Evolutionary conservation across 2,329 filamentous ascomycete genomes (phyloP), one percentile per base, ranked within the genome.

Genomic region (Ophiognomonia clavigignenti-juglandacearum): DNA sequence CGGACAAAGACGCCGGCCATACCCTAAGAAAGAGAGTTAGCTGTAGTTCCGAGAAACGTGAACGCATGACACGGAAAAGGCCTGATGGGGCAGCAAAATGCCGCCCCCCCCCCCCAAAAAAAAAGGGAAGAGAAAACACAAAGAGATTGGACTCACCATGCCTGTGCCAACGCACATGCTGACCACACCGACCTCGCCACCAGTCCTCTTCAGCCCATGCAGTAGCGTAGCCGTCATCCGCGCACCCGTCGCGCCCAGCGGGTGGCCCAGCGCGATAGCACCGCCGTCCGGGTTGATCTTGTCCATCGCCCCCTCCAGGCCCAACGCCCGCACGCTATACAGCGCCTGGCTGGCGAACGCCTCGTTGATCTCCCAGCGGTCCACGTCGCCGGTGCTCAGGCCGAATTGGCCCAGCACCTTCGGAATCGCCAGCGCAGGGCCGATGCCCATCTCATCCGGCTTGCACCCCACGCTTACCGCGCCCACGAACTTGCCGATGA

Each of bases 301-400:
- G 56, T 83, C 76, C 69, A 73, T 82, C 55, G 60, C 79, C 59
- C 69, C 63, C 63, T 82, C 82, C 18, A 92, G 69, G 0, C 83
- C 85, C 10, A 93, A 62, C 58, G 81, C 77, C 51, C 88, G 72
- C 38, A 92, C 69, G 57, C 85, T 91, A 68, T 95, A 76, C 5
- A 85, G 66, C 1, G 78, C 72, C 66, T 85, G 81, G 57, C 77
- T 82, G 3, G 81, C 81, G 65, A 85, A 85, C 6, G 82, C 81
- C 77, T 96, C 91, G 65, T 96, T 96, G 66, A 96, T 86, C 73
- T 96, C 91, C 90, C 90, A 96, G 9, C 93, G 72, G 29, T 84
- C 78, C 0, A 97, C 80, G 48, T 96, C 88, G 2, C 74, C 71
- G 11, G 72, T 83, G 36, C 68, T 61, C 13, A 96, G 64, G 1